These are phyloP conservation scores for Dioscorea alata DNA, from an alignment of 106 monocot genomes.

Conservation along the genomic window DNA sequence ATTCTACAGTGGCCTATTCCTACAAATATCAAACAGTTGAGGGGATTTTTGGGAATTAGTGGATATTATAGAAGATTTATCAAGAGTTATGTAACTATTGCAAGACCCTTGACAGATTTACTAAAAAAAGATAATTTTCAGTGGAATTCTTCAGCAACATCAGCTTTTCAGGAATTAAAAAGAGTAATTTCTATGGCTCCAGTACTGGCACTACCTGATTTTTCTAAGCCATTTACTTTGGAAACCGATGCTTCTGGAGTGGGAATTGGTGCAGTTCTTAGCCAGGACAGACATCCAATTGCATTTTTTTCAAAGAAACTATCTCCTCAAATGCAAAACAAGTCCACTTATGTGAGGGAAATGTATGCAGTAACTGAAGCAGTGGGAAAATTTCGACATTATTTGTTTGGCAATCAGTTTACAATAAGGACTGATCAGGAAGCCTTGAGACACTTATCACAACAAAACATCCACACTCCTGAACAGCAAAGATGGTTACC, in stretches of 20 bases:
- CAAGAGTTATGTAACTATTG: background rate
- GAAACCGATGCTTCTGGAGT: background rate
- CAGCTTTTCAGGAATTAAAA: too few relatives aligned
- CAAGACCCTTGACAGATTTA: background rate
- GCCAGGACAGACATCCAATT: background rate
- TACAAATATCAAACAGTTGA: background rate
- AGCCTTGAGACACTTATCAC: background rate
- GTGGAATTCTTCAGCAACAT: too few relatives aligned
- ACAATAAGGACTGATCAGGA: background rate
- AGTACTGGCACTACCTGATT: background rate
- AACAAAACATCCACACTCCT: background rate
- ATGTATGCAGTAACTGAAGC: background rate
- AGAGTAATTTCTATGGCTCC: background rate
- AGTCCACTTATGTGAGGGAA: background rate
- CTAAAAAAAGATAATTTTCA: background rate
- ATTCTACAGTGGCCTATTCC: background rate
- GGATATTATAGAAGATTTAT: background rate
- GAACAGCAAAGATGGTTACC: background rate
- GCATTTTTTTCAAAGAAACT: background rate
- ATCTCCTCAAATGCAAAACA: background rate
- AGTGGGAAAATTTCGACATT: background rate
- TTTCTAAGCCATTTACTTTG: background rate
- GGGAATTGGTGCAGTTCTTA: background rate
- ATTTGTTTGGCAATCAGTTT: background rate
- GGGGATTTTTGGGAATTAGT: background rate